Evolutionary conservation across 1,139 yeast genomes (phyloP), one percentile per base, ranked within the genome.

Genomic region (Casaregolazyma suthepensis): DNA sequence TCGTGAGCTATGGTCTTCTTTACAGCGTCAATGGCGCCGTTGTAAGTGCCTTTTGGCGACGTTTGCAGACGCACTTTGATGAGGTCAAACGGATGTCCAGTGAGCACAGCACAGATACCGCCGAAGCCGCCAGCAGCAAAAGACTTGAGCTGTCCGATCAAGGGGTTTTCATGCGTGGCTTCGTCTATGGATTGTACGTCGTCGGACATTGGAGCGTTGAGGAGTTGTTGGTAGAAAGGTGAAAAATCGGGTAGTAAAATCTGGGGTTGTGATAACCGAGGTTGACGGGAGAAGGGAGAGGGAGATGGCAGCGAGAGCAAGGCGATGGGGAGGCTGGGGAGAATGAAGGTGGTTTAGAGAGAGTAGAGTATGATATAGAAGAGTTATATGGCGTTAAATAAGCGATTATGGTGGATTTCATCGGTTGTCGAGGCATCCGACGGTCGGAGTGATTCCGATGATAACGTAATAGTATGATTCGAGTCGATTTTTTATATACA

Each of bases 61-160:
- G 75, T 74, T 68, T 93, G 99, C 46, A 90, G 74, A 51, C 97
- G 75, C 23, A 89, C 96, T 66, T 90, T 90, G 60, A 90, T 82
- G 1, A 96, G 87, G 66, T 90, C 97, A 62, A 90, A 89, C 5
- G 98, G 98, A 68, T 93, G 98, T 45, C 98, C 99, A 0, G 96
- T 89, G 48, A 90, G 69, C 29, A 90, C 96, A 3, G 96, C 96
- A 69, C 91, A 83, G 19, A 83, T 71, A 57, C 91, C 91, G 50
- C 91, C 90, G 48, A 85, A 81, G 15, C 97, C 99, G 48, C 99
- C 99, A 10, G 97, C 85, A 15, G 83, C 84, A 63, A 93, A 83
- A 2, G 97, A 87, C 68, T 91, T 89, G 63, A 86, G 54, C 61
- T 74, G 77, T 54, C 74, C 75, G 44, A 71, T 59, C 44, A 71